Conservation (phyloP, 108 stramenopile genomes). For the Pinguiococcus pyrenoidosus region DNA sequence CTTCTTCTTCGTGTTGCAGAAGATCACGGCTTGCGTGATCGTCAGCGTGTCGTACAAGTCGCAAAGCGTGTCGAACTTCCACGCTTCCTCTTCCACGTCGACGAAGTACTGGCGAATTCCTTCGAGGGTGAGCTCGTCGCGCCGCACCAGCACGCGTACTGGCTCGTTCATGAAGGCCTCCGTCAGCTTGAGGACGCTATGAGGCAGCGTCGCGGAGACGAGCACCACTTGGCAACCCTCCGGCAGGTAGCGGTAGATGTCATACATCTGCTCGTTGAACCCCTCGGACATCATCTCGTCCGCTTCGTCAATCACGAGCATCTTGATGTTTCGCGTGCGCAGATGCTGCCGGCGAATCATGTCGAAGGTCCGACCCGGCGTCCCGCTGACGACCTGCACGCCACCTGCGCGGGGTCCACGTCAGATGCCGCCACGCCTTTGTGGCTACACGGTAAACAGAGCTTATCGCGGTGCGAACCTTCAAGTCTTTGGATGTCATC, state of each 20-base stretch:
- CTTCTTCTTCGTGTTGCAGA: conserved; percentile 94
- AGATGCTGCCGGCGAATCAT: conserved; percentile 82
- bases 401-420: no score
- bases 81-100: conserved; percentile 93
- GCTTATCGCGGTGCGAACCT: no score
- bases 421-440: no score
- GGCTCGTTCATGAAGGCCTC: conserved; percentile 96
- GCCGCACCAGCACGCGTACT: conserved; percentile 82
- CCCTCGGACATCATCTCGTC: conserved; percentile 94
- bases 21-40: conserved; percentile 97
- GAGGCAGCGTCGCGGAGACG: conserved; percentile 83
- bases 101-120: conserved; percentile 97
- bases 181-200: conserved; percentile 90
- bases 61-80: conserved; percentile 98
- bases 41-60: conserved; percentile 97
- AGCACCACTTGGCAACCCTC: conserved; percentile 81
- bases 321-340: conserved; percentile 56
- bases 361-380: conserved; percentile 94
- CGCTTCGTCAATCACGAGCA: conserved; percentile 95
- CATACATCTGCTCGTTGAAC: conserved; percentile 99
- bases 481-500: conserved; percentile 81
- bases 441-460: no score
- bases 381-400: conserved; percentile 87
- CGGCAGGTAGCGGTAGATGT: conserved; percentile 91
- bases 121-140: conserved; percentile 95